phyloP scores from a whole-genome alignment of 1,284 basidiomycete species.

The Cryptococcus sp. region DNA sequence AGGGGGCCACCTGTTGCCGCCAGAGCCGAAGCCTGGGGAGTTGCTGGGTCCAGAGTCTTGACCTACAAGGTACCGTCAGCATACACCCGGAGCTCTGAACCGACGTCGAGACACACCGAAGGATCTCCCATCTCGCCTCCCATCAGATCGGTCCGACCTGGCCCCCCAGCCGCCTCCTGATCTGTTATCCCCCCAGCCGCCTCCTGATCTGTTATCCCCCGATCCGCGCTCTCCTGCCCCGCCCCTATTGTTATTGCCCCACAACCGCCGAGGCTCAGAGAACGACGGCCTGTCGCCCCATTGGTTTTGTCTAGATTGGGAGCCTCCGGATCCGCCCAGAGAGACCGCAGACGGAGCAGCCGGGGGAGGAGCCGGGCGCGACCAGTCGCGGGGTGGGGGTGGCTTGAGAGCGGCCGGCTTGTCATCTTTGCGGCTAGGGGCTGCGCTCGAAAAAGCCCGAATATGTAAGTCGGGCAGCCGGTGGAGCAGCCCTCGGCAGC shows the following conservation, averaged over 20 bases:
- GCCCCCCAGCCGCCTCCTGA: conserved; percentile 8
- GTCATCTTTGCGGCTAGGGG: neutral
- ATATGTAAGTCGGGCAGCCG: neutral
- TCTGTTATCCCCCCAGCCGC: neutral
- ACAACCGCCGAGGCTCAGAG: neutral
- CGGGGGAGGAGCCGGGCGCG: neutral
- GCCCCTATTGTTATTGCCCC: neutral
- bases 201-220: neutral
- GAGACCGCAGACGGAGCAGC: neutral
- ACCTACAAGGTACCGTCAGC: too few relatives aligned
- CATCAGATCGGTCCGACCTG: conserved; percentile 8
- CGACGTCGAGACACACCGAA: too few relatives aligned
- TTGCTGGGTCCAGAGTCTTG: too few relatives aligned
- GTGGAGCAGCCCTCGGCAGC: conserved; percentile 10
- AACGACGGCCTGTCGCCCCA: neutral
- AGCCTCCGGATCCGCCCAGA: too few relatives aligned
- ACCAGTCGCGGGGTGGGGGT: neutral
- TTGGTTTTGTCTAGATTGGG: too few relatives aligned
- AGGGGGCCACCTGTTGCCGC: too few relatives aligned
- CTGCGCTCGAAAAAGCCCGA: neutral
- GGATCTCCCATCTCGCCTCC: too few relatives aligned
- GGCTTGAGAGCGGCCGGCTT: neutral
- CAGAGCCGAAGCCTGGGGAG: too few relatives aligned
- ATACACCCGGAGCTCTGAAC: too few relatives aligned
- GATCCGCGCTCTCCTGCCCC: neutral